A percentile compares a stretch with the other conserved stretches of the same genome.
These are phyloP conservation scores for Rhodofomes roseus DNA, from an alignment of 1,284 basidiomycete genomes.

Conservation along the genomic window DNA sequence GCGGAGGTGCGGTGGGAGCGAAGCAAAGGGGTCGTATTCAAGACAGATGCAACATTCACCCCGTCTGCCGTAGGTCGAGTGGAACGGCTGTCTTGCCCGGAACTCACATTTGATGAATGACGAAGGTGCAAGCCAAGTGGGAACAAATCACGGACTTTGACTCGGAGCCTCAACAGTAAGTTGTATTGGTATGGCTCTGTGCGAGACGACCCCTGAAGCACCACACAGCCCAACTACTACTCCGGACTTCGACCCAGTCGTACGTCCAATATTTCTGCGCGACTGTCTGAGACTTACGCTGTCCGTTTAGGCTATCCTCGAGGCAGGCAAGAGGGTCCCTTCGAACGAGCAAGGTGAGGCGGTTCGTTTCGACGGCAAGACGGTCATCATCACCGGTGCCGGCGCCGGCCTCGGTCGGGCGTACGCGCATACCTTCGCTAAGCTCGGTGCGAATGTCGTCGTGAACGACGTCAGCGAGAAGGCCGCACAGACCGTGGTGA, in stretches of 20 bases:
- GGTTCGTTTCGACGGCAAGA: conserved; percentile 87
- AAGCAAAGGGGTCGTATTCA: conserved; percentile 85
- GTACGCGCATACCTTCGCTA: conserved; percentile 90
- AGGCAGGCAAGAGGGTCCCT: conserved; percentile 63
- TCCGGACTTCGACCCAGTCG: conserved; percentile 68
- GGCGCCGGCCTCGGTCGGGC: conserved; percentile 91
- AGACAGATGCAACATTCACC: conserved; percentile 88
- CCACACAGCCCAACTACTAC: conserved; percentile 58
- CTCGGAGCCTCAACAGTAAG: conserved; percentile 65
- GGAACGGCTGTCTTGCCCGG: not conserved
- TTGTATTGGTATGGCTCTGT: not conserved
- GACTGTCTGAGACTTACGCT: not conserved
- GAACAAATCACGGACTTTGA: conserved; percentile 80
- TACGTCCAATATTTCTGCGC: conserved; percentile 22
- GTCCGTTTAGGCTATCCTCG: conserved; percentile 54
- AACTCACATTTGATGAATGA: not conserved
- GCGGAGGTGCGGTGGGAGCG: conserved; percentile 95
- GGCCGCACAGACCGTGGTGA: conserved; percentile 79
- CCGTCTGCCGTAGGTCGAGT: conserved; percentile 76
- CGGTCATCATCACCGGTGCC: conserved; percentile 92
- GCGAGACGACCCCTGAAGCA: not conserved
- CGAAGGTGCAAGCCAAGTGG: conserved; percentile 79
- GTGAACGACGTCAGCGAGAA: conserved; percentile 94
- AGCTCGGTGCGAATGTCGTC: conserved; percentile 92
- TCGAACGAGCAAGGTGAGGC: conserved; percentile 73